A percentile compares a stretch with the other conserved stretches of the same genome.
Conservation (phyloP, 2,329 filamentous ascomycete species). For the Remersonia thermophila region DNA sequence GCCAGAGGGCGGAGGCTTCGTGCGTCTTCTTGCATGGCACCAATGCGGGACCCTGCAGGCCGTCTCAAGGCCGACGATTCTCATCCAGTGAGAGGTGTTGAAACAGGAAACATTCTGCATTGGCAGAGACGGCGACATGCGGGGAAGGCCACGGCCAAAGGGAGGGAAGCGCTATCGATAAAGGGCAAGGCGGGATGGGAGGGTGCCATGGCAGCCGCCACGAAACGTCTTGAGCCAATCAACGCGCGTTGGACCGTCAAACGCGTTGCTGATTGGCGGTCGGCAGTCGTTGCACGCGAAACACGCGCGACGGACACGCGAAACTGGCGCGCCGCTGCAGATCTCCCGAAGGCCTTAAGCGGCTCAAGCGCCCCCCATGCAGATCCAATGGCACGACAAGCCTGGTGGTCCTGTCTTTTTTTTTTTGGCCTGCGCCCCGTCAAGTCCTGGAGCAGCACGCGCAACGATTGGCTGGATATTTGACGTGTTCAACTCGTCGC, state of each 20-base stretch:
- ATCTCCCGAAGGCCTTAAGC: conserved; percentile 10
- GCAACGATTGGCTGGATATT: too few relatives aligned
- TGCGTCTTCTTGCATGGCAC: conserved; percentile 12
- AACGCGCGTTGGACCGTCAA: not conserved
- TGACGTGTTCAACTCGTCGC: too few relatives aligned
- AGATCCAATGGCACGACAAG: conserved; percentile 4
- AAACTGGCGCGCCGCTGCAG: conserved; percentile 13
- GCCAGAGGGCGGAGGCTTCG: conserved; percentile 3
- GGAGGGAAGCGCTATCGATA: conserved; percentile 22
- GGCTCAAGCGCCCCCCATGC: conserved; percentile 9
- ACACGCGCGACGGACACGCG: conserved; percentile 14
- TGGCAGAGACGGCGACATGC: conserved; percentile 10
- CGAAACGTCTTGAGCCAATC: conserved; percentile 6
- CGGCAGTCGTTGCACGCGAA: conserved; percentile 13
- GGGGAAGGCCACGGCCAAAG: conserved; percentile 5
- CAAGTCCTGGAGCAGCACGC: too few relatives aligned
- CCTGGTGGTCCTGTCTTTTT: not conserved
- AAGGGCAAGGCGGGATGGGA: conserved; percentile 4
- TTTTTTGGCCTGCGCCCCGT: not conserved
- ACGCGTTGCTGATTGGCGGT: conserved; percentile 2
- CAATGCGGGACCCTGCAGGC: conserved; percentile 16
- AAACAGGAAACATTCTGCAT: conserved; percentile 11
- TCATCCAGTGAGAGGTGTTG: conserved; percentile 14
- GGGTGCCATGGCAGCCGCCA: not conserved
- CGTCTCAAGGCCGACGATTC: conserved; percentile 14